phyloP scores from a whole-genome alignment of 192 early-diverging fungal genomes.

The Backusella tuberculispora region DNA sequence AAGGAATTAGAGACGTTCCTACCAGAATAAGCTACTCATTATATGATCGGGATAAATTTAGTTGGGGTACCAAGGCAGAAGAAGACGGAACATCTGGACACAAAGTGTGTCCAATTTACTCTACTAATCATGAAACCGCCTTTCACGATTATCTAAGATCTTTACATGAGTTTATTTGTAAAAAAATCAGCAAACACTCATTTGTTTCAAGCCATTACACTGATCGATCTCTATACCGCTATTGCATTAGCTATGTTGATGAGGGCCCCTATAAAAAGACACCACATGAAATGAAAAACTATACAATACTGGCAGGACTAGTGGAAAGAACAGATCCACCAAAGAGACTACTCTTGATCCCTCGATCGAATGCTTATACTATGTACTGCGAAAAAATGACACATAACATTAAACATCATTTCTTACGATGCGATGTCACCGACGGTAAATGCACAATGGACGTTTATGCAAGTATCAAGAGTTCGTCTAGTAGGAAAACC shows the following conservation, averaged over 20 bases:
- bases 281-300: not conserved
- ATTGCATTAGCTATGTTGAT: not conserved
- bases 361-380: slow-evolving; percentile 46
- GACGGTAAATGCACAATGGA: not conserved
- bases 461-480: not conserved
- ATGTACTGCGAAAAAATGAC: slow-evolving; percentile 45
- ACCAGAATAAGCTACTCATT: not conserved
- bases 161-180: not conserved
- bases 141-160: not conserved
- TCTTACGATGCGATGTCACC: not conserved
- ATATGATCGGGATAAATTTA: not conserved
- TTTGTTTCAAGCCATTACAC: not conserved
- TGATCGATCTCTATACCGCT: not conserved
- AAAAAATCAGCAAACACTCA: not conserved
- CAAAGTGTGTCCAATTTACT: not conserved
- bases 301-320: slow-evolving; percentile 42
- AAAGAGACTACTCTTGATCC: slow-evolving; percentile 46
- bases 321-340: slow-evolving; percentile 39
- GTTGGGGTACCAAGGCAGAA: not conserved
- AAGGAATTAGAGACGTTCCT: not conserved
- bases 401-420: not conserved
- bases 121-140: not conserved
- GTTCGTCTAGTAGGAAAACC: not conserved
- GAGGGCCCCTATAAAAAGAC: not conserved
- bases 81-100: not conserved